Base-by-base conservation (phyloP, 257 asterid species). In the Solanum virginianum region DNA sequence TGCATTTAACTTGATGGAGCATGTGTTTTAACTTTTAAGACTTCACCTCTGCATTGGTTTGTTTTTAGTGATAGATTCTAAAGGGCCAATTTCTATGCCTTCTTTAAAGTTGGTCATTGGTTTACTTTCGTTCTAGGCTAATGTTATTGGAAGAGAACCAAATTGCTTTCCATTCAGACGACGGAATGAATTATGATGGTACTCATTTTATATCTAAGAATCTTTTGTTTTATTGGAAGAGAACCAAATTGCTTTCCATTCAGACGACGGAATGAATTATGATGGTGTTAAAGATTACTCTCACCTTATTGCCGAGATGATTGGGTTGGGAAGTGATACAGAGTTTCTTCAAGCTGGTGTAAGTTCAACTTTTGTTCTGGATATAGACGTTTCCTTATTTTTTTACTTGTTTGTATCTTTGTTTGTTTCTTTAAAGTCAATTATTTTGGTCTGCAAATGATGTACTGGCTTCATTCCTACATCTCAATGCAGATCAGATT, bases 71-170 rank as follows among this genome's bases (percentile, higher is more conserved):
- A 66, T 24, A 22, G 80, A 47, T 47, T 11, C 66, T 66, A 83
- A 59, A 39, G 13, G 55, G 20, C 71, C 18, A 49, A 41, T 68
- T 39, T 51, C 29, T 29, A 36, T 29, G 69, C 41, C 86, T 49
- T 53, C 81, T 69, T 68, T 45, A 83, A 41, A 24, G 26, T 70
- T 82, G 80, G 83, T 80, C 60, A 63, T 86, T 70, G 66, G 65
- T 80, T 86, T 89, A 68, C 85, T 39, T 89, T 62, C 87, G 89
- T 53, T 90, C 29, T 86, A 97, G 99, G 98, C 72, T 95, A 84
- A 97, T 95, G 99, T 88, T 97, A 91, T 91, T 97, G 57, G 99
- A 97, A 91, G 98, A 97, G 91, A 97, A 97, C 89, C 99, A 94
- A 89, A 97, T 97, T 88, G 90, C 98, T 65, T 97, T 97, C 88